Evolutionary conservation across 345 rosid species (phyloP).

Genomic region (Populus simonii): DNA sequence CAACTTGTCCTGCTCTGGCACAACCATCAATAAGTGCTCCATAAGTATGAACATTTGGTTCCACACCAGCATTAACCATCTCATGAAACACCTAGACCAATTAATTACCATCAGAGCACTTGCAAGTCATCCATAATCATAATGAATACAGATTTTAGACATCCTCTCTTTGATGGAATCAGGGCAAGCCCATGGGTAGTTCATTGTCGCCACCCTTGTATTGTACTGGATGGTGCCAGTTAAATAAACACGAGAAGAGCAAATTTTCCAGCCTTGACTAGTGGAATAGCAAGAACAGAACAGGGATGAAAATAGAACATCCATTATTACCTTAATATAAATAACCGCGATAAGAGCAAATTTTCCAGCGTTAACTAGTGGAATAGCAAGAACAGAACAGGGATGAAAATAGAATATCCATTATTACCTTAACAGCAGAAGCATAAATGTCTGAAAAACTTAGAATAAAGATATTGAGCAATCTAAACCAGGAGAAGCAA

Average conservation of each 20-base stretch:
- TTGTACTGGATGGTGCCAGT: background rate
- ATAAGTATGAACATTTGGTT: constrained; percentile 86
- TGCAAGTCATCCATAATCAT: background rate
- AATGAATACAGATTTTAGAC: background rate
- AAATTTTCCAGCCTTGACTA: background rate
- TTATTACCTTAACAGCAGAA: background rate
- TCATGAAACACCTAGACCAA: constrained; percentile 74
- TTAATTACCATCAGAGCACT: constrained; percentile 4
- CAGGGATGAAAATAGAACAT: background rate
- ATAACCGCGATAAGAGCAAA: background rate
- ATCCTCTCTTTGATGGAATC: background rate
- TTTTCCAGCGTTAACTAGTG: background rate
- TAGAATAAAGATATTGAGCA: background rate
- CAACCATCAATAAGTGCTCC: constrained; percentile 99
- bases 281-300: background rate
- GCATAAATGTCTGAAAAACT: background rate
- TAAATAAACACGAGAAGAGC: background rate
- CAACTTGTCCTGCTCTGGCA: constrained; percentile 71
- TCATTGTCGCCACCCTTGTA: background rate
- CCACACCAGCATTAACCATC: constrained; percentile 89
- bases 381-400: background rate
- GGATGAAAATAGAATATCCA: background rate
- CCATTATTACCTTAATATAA: background rate
- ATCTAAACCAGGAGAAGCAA: constrained; percentile 8
- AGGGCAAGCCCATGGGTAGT: background rate